Evolutionary conservation across 345 rosid species (phyloP), one percentile per base, ranked within the genome.

Genomic region (Adansonia digitata): DNA sequence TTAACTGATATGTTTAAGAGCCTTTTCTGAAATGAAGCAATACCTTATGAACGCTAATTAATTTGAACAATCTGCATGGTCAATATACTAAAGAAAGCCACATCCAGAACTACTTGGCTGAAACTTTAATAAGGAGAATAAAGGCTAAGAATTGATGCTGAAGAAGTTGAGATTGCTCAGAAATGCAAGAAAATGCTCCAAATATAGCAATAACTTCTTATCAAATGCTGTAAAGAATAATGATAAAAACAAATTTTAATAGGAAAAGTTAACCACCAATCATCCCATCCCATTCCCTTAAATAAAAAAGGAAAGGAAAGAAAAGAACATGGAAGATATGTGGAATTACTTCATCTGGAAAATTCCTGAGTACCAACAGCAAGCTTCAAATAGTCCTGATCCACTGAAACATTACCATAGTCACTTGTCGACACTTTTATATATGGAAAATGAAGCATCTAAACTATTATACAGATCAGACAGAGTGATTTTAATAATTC

Each of bases 271-370:
- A 27, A 17, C 37, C 56, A 68, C 40, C 40, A 46, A 68, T 26
- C 56, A 18, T 70, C 42, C 66, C 52, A 56, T 53, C 14, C 14
- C 7, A 0, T 7, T 22, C 26, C 7, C 63, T 14, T 66, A 45
- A 49, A 37, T 0, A 40, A 1, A 49, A 31, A 15, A 39, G 2
- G 27, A 29, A 55, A n/a, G 6, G 1, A 42, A n/a, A 40, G 6
- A 27, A 78, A 55, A n/a, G 1, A 22, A 73, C 40, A 27, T 7
- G 51, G 40, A 68, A 14, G 6, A 53, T 46, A 64, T 11, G 2
- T 15, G 14, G 46, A 29, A 52, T 69, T 82, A 82, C 82, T 61
- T 82, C 85, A 78, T 82, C 49, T 24, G 17, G 15, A 71, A 37
- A 63, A 52, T 52, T 68, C 51, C 80, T 46, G 8, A 39, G 65